Evolutionary conservation across 2,329 filamentous ascomycete species (phyloP).

Genomic region (Alternaria gansuensis): DNA sequence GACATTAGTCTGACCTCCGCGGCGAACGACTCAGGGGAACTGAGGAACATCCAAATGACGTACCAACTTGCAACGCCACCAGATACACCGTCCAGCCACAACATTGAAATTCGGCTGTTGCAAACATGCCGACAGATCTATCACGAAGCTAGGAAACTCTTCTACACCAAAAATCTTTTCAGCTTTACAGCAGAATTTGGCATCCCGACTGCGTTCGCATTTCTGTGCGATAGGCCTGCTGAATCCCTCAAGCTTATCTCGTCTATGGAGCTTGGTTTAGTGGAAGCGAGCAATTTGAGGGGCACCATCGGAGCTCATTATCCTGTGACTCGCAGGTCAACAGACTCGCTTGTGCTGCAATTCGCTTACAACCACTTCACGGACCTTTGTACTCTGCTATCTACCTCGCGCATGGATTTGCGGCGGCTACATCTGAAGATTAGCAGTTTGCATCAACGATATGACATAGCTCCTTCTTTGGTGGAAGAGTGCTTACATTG

Average conservation of each 20-base stretch:
- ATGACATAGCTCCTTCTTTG: constrained; percentile 16
- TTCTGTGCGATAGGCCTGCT: constrained; percentile 34
- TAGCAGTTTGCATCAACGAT: constrained; percentile 22
- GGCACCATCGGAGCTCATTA: constrained; percentile 25
- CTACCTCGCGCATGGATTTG: constrained; percentile 29
- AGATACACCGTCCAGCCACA: background rate
- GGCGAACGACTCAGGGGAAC: constrained; percentile 11
- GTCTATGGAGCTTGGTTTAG: constrained; percentile 30
- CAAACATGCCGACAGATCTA: constrained; percentile 35
- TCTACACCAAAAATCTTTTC: constrained; percentile 39
- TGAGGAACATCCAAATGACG: constrained; percentile 31
- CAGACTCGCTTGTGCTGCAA: constrained; percentile 30
- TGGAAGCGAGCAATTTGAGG: constrained; percentile 32
- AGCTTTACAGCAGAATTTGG: constrained; percentile 32
- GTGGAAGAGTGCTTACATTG: constrained; percentile 23
- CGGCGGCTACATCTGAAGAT: constrained; percentile 29
- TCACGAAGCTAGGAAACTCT: constrained; percentile 32
- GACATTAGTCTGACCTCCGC: constrained; percentile 25
- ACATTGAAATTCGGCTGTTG: constrained; percentile 24
- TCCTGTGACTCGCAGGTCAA: constrained; percentile 27
- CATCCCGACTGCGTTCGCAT: constrained; percentile 36
- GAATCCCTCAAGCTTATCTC: constrained; percentile 25
- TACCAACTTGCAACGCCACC: constrained; percentile 27
- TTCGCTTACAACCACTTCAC: constrained; percentile 35
- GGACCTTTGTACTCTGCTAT: constrained; percentile 34